Conservation (phyloP, 768 basidiomycete species). For the Pleurotus salmoneostramineus region DNA sequence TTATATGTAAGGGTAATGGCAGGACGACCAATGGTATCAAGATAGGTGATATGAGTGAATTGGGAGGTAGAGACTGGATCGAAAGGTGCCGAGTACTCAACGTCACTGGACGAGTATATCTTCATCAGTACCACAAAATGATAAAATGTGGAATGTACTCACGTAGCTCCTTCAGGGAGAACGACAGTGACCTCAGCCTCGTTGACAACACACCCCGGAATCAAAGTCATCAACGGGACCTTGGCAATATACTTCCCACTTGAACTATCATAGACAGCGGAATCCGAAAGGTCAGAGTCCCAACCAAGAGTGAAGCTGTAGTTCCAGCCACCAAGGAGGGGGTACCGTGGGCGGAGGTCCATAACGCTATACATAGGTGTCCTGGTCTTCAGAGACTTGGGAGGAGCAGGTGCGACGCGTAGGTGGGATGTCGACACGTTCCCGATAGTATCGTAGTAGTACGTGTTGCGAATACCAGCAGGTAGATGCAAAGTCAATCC, state of each 20-base stretch:
- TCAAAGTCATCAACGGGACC: conserved; percentile 81
- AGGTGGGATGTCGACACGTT: conserved; percentile 95
- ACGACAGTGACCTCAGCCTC: conserved; percentile 77
- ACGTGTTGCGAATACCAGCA: conserved; percentile 72
- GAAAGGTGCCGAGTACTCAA: conserved; percentile 78
- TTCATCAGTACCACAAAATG: conserved; percentile 5
- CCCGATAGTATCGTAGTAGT: conserved; percentile 90
- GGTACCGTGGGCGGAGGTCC: conserved; percentile 87
- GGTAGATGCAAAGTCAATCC: conserved; percentile 79
- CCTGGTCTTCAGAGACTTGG: conserved; percentile 32
- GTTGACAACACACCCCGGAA: conserved; percentile 79
- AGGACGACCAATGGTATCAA: conserved; percentile 90
- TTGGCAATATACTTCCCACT: conserved; percentile 69
- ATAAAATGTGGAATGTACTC: conserved; percentile 27
- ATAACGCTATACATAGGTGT: conserved; percentile 60
- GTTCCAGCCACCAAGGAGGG: conserved; percentile 95
- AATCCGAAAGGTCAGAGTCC: conserved; percentile 82
- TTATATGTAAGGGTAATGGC: conserved; percentile 69
- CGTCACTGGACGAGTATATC: conserved; percentile 47
- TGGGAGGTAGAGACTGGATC: conserved; percentile 55
- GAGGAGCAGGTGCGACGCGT: conserved; percentile 60
- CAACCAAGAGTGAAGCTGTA: conserved; percentile 94
- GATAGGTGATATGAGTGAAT: conserved; percentile 79
- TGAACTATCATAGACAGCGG: conserved; percentile 57
- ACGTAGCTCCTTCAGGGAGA: conserved; percentile 95